Evolutionary conservation across 2,329 filamentous ascomycete species (phyloP).

Genomic region (Dothistroma pini): DNA sequence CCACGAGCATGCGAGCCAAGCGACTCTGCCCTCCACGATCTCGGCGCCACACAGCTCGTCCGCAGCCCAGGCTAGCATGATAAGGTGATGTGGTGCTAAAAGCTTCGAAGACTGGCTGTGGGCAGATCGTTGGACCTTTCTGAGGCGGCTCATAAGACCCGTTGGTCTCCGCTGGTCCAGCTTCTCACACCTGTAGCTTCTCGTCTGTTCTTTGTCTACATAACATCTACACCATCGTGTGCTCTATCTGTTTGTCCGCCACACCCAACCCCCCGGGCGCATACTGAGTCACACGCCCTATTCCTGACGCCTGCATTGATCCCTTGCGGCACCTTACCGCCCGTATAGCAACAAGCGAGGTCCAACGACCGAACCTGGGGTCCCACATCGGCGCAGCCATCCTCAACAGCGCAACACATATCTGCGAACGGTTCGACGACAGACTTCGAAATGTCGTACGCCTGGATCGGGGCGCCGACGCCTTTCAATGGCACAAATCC

Average conservation of each 20-base stretch:
- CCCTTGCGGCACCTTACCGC: neutral
- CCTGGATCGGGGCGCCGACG: slow-evolving; percentile 45
- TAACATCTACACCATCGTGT: neutral
- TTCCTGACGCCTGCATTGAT: neutral
- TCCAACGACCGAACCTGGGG: neutral
- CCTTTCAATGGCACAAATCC: slow-evolving; percentile 54
- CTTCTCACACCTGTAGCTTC: neutral
- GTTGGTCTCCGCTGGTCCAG: slow-evolving; percentile 7
- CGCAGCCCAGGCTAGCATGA: slow-evolving; percentile 1
- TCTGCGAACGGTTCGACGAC: neutral
- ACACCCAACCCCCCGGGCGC: neutral
- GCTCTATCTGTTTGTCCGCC: neutral
- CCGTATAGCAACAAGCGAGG: slow-evolving; percentile 1
- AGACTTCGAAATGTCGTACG: slow-evolving; percentile 45
- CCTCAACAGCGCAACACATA: neutral
- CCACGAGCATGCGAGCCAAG: neutral
- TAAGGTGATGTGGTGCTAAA: slow-evolving; percentile 4
- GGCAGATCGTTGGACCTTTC: slow-evolving; percentile 3
- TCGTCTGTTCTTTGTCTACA: neutral
- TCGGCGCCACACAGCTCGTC: slow-evolving; percentile 1
- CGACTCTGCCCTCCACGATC: neutral
- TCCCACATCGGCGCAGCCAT: neutral
- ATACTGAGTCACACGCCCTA: neutral
- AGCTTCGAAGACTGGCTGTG: slow-evolving; percentile 8
- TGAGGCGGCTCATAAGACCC: slow-evolving; percentile 9